Percentiles rank a stretch among this genome's conserved stretches.
Conservation (phyloP, 495 filamentous ascomycete genomes). For the Glutinoglossum americanum region DNA sequence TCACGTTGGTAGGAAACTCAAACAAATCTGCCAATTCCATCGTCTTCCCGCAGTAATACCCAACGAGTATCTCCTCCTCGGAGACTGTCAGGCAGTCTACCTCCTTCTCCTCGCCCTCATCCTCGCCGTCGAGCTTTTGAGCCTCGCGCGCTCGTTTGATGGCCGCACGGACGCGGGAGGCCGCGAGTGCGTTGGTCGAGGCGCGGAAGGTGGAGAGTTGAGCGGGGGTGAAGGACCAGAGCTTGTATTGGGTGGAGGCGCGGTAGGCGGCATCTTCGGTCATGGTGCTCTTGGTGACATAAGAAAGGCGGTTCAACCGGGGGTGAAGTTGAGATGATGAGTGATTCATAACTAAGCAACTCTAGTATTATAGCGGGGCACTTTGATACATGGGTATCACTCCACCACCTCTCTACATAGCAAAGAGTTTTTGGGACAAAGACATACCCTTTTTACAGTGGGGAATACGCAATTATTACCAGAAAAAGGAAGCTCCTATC, state of each 20-base stretch:
- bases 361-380: too few relatives aligned
- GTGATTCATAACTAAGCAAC: too few relatives aligned
- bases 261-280: conserved; percentile 79
- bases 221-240: conserved; percentile 79
- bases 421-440: too few relatives aligned
- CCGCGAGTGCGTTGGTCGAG: conserved; percentile 54
- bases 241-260: conserved; percentile 68
- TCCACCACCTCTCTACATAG: too few relatives aligned
- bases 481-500: too few relatives aligned
- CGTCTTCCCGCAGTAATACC: conserved; percentile 54
- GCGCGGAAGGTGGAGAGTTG: conserved; percentile 45
- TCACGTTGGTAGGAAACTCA: conserved; percentile 58
- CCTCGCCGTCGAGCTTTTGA: conserved; percentile 3
- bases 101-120: conserved; percentile 21
- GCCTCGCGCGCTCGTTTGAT: conserved; percentile 12
- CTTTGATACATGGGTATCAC: too few relatives aligned
- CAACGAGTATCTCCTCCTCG: conserved; percentile 65
- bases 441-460: too few relatives aligned
- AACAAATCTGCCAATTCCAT: conserved; percentile 56
- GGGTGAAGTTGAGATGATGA: too few relatives aligned
- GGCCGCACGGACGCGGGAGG: conserved; percentile 44
- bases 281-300: not conserved
- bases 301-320: not conserved
- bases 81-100: conserved; percentile 57
- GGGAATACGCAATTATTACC: too few relatives aligned